These are phyloP conservation scores for Mycena metata DNA, from an alignment of 768 basidiomycete species.

Conservation along the genomic window DNA sequence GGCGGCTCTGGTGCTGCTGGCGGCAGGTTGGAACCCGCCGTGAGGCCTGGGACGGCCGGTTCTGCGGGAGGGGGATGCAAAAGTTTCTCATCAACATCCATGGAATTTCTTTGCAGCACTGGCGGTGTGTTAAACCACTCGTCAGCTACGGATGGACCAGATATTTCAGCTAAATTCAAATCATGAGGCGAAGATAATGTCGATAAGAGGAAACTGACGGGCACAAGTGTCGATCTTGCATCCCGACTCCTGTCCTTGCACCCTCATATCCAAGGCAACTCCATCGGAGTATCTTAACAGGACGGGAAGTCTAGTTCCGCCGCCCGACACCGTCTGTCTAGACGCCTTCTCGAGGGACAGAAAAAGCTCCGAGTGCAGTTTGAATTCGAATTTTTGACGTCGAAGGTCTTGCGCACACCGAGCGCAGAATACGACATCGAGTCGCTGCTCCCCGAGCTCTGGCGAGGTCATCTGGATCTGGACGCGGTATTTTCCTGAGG, in stretches of 20 bases:
- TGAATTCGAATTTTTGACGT: conserved; percentile 51
- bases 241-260: conserved; percentile 45
- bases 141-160: too few species aligned
- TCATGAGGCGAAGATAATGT: too few species aligned
- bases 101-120: too few species aligned
- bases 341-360: conserved; percentile 64
- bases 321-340: conserved; percentile 45
- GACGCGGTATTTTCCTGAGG: conserved; percentile 46
- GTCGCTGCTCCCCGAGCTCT: conserved; percentile 41
- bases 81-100: too few species aligned
- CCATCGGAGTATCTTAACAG: conserved; percentile 60
- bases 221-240: too few species aligned
- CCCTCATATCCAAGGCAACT: conserved; percentile 54
- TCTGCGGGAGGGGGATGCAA: too few species aligned
- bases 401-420: conserved; percentile 47
- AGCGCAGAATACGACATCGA: conserved; percentile 57
- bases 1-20: too few species aligned
- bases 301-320: conserved; percentile 49
- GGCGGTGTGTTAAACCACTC: too few species aligned
- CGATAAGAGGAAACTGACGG: too few species aligned
- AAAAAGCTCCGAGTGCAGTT: conserved; percentile 56
- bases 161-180: too few species aligned
- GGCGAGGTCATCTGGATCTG: conserved; percentile 44
- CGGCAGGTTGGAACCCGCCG: too few species aligned
- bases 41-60: too few species aligned